These are phyloP conservation scores for Fomitopsis schrenkii DNA, from an alignment of 1,284 basidiomycete genomes.

Conservation along the genomic window DNA sequence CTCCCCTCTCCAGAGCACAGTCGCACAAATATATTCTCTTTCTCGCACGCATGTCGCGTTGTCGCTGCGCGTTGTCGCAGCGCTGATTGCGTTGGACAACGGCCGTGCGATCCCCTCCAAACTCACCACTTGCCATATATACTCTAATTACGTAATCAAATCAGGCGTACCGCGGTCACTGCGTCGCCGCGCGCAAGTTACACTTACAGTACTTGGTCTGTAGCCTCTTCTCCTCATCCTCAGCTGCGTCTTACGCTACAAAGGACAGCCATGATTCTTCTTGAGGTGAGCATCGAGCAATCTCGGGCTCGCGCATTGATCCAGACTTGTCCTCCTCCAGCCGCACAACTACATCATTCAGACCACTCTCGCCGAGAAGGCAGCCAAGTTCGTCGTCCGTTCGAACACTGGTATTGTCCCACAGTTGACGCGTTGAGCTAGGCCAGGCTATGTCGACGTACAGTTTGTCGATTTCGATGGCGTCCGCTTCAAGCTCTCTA, in stretches of 20 bases:
- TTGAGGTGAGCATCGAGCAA: slow-evolving; percentile 47
- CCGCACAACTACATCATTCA: slow-evolving; percentile 92
- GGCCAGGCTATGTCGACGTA: slow-evolving; percentile 88
- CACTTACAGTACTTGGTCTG: too few species aligned
- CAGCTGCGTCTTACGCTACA: too few species aligned
- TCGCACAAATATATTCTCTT: background rate
- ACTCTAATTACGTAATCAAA: background rate
- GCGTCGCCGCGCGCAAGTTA: background rate
- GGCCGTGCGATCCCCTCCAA: background rate
- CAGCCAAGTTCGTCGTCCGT: slow-evolving; percentile 66
- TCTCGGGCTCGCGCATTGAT: background rate
- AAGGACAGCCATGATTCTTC: slow-evolving; percentile 52
- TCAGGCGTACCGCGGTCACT: background rate
- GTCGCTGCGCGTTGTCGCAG: background rate
- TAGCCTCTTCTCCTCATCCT: background rate
- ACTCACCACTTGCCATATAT: background rate
- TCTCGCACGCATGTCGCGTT: background rate
- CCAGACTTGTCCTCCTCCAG: slow-evolving; percentile 35
- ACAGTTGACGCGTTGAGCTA: slow-evolving; percentile 29
- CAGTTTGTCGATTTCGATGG: slow-evolving; percentile 98
- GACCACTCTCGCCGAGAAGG: slow-evolving; percentile 88
- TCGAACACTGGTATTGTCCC: background rate
- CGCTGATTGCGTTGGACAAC: background rate
- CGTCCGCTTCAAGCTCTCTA: slow-evolving; percentile 91
- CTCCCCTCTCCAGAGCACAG: background rate